A percentile compares a stretch with the other conserved stretches of the same genome.
Conservation (phyloP, 176 grass and related monocot genomes). For the Triticum monococcum region DNA sequence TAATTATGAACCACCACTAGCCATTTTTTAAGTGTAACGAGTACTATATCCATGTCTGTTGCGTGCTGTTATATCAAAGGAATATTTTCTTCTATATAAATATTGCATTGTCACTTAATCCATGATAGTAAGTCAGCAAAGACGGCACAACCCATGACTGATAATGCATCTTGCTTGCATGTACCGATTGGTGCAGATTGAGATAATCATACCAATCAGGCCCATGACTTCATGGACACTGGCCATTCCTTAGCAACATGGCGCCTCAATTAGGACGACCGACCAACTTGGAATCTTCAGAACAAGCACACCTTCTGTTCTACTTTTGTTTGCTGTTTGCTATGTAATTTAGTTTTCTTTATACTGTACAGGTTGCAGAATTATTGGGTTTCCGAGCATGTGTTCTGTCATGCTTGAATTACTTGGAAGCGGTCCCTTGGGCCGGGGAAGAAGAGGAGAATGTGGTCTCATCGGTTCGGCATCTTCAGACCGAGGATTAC, state of each 20-base stretch:
- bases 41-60: neutral
- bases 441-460: slow-evolving; percentile 90
- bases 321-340: neutral
- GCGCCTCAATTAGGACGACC: neutral
- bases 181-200: slow-evolving; percentile 23
- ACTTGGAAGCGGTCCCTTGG: slow-evolving; percentile 91
- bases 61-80: slow-evolving; percentile 30
- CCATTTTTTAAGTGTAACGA: neutral
- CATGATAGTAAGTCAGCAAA: slow-evolving; percentile 28
- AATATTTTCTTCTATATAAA: slow-evolving; percentile 27
- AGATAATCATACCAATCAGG: slow-evolving; percentile 26
- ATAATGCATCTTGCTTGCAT: slow-evolving; percentile 23
- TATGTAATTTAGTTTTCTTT: neutral
- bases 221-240: slow-evolving; percentile 23
- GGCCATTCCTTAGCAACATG: slow-evolving; percentile 6
- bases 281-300: slow-evolving; percentile 17
- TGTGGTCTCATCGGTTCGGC: slow-evolving; percentile 65
- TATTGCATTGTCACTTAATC: slow-evolving; percentile 18
- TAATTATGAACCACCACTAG: neutral
- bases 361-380: slow-evolving; percentile 67
- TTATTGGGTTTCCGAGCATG: slow-evolving; percentile 74
- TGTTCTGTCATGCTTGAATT: slow-evolving; percentile 75
- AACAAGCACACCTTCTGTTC: slow-evolving; percentile 5
- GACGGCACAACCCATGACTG: slow-evolving; percentile 19
- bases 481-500: slow-evolving; percentile 65